Base-by-base conservation (phyloP, 257 asterid genomes). In the Ilex aquifolium region DNA sequence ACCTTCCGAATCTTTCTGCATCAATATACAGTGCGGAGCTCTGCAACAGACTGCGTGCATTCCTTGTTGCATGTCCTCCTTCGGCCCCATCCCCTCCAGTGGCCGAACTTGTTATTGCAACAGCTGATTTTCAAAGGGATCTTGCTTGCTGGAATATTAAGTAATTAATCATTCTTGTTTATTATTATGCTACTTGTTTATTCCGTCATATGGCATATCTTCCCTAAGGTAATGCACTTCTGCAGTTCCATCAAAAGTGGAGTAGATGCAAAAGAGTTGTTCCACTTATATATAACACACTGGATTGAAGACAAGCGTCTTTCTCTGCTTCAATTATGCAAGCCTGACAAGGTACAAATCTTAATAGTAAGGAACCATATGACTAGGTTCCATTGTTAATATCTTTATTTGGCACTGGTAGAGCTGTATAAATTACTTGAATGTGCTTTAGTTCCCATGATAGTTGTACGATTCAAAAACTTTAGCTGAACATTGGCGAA, bases 271-370 rank as follows among this genome's bases (percentile, higher is more conserved):
- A 92, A 92, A 62, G 91, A 92, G 79, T 72, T 92, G 83, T 92
- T 87, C 70, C 93, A 87, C 48, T 74, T 71, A 10, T 83, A 87
- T 69, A 89, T 89, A 69, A 78, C 77, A 59, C 82, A 67, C 46
- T 92, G 99, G 99, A 89, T 92, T 79, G 85, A 85, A 65, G 99
- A 89, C 17, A 89, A 76, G 72, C 96, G 96, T 44, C 83, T 87
- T 42, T 67, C 88, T 46, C 78, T 92, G 70, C 95, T 89, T 16
- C 96, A 89, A 42, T 63, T 76, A 40, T 92, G 96, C 88, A 92
- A 92, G 78, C 72, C 76, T 61, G 99, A 89, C 76, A 92, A 85
- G 90, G 99, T 92, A 81, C 51, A 16, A 1, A 44, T 17, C 7
- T 36, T 36, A 36, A 36, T 0, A 36, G 8, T 2, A 36, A 4